Evolutionary conservation across 2,329 filamentous ascomycete genomes (phyloP), one percentile per base, ranked within the genome.

Genomic region (Fusarium clavum): DNA sequence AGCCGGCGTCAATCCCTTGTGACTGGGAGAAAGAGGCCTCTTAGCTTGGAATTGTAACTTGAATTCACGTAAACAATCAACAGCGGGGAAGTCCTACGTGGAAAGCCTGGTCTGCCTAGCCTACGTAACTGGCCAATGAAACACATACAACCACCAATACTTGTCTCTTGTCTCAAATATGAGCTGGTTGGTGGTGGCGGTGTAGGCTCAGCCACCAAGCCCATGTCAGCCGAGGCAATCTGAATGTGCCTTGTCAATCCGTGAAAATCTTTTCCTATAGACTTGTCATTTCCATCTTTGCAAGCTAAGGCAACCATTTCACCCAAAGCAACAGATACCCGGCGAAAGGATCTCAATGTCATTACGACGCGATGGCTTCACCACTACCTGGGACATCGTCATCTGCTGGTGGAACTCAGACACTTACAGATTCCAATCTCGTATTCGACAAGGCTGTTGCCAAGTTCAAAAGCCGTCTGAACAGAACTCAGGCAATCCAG

Each of bases 341-440:
- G 18, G 43, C 5, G 1, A 8, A 27, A 18, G 4, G 3, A 3
- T 8, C 10, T 8, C 18, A 6, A 1, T 27, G 6, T 6, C 1
- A 46, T 8, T 3, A 2, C 24, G 11, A 13, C 11, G 16, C 14
- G 1, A 46, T 46, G 44, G 11, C 24, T 27, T 9, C 24, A n/a
- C 14, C 44, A 46, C 0, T 27, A 14, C 7, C 44, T 9, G 4
- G 14, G 4, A 8, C 7, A n/a, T n/a, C 24, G 4, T 11, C 16
- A n/a, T n/a, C 16, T 13, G 0, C 11, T 14, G 24, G 11, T n/a
- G 11, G 4, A 12, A n/a, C 44, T 6, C 10, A 46, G 24, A 2
- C 16, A n/a, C 6, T 6, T 4, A 13, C 4, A 46, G 16, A 5
- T 7, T 3, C 16, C 5, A 8, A 27, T 2, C 11, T 6, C 4